These are phyloP conservation scores for Paramecium octaurelia DNA, from an alignment of 73 alveolate species.

Conservation along the genomic window DNA sequence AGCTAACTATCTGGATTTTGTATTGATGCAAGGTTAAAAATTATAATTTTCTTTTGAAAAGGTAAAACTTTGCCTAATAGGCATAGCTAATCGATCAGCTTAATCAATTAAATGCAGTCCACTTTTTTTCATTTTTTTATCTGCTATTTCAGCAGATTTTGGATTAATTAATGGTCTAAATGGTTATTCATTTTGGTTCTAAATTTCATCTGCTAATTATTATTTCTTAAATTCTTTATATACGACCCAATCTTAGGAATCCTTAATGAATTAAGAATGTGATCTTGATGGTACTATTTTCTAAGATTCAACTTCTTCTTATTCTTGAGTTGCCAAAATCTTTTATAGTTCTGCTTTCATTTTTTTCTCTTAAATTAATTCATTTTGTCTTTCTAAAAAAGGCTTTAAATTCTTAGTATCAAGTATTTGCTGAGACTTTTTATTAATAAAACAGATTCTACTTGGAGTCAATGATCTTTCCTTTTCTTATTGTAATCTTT, in stretches of 20 bases:
- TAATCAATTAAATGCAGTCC: background rate
- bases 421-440: background rate
- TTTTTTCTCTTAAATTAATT: background rate
- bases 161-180: background rate
- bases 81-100: constrained; percentile 4
- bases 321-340: background rate
- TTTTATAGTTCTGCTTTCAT: background rate
- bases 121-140: constrained; percentile 3
- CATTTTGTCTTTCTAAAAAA: background rate
- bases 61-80: background rate
- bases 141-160: background rate
- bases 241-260: background rate
- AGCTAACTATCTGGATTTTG: background rate
- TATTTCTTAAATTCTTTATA: background rate
- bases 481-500: background rate
- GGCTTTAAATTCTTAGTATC: background rate
- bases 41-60: background rate
- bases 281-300: background rate
- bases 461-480: background rate
- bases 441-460: background rate
- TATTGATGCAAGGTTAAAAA: background rate
- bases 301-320: background rate
- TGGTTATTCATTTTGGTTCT: background rate
- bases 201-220: background rate
- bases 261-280: background rate